Evolutionary conservation across 805 yeast genomes (phyloP).

Genomic region (Pichia ethanolica): DNA sequence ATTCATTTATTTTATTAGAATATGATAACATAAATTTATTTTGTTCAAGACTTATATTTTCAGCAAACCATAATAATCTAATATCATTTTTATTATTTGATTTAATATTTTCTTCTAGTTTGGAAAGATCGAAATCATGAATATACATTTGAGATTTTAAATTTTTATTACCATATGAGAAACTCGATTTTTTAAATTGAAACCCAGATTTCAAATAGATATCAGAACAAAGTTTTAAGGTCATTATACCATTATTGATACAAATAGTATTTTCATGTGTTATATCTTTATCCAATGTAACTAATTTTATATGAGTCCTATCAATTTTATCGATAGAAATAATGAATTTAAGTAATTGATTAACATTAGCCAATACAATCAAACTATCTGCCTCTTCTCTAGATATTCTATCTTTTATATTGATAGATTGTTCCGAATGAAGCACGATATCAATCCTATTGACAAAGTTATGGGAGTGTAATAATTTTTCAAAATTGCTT

Average conservation of each 20-base stretch:
- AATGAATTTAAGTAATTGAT: not conserved
- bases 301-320: constrained; percentile 9
- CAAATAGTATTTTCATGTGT: constrained; percentile 29
- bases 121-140: constrained; percentile 16
- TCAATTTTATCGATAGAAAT: not conserved
- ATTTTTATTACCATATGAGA: constrained; percentile 20
- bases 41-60: constrained; percentile 12
- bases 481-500: not conserved
- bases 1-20: not conserved
- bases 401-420: too few species aligned
- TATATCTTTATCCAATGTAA: constrained; percentile 15
- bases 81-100: constrained; percentile 16
- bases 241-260: constrained; percentile 21
- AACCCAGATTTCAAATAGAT: constrained; percentile 29
- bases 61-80: constrained; percentile 27
- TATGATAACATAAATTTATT: constrained; percentile 3
- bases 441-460: constrained; percentile 15
- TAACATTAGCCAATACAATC: not conserved
- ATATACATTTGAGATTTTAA: constrained; percentile 18
- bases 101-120: constrained; percentile 5
- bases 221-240: constrained; percentile 25
- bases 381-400: not conserved
- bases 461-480: constrained; percentile 23
- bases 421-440: too few species aligned
- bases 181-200: constrained; percentile 21